Evolutionary conservation across 495 filamentous ascomycete species (phyloP), one percentile per base, ranked within the genome.

Genomic region (Peziza echinospora): DNA sequence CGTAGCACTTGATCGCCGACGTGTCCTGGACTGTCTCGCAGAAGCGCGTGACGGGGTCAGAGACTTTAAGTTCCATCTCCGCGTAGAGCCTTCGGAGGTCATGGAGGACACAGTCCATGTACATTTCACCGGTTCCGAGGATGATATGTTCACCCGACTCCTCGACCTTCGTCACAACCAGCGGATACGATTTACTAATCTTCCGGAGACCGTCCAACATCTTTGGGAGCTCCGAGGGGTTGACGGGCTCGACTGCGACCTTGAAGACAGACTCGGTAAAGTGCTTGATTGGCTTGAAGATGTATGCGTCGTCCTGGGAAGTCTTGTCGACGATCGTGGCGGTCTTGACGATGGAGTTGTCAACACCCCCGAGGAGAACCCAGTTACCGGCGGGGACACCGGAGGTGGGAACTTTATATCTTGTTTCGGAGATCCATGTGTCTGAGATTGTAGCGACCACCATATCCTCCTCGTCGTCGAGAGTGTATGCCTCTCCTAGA

Each of bases 61-160:
- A 97, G 41, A 97, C 84, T 64, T 93, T 93, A 63, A 96, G 75
- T 57, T 97, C 91, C 89, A 97, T 97, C 58, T 96, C 85, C n/a
- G 87, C 84, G 61, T 93, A 97, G 19, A 94, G 67, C 22, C 76
- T 72, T 43, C 89, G 83, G 11, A 97, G 71, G 59, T 97, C 89
- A 62, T 97, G 85, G 26, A 97, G 75, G 24, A 94, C 89, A 57
- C 87, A 96, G 64, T 97, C 89, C 84, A 97, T 94, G 65, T 96
- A 96, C 5, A 97, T 69, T 58, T 97, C 89, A 26, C 89, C 89
- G 2, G 89, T 96, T 17, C 89, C 89, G 19, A 97, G 70, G 37
- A 97, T 72, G 49, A 96, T 76, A 62, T 97, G 89, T 60, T 97
- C 89, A 11, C 89, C 89, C n/a, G 84, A 93, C 61, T 97, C 89